Percentiles rank a stretch among this genome's conserved stretches.
phyloP scores from a whole-genome alignment of 108 stramenopile genomes.

The Mayamaea pseudoterrestris region DNA sequence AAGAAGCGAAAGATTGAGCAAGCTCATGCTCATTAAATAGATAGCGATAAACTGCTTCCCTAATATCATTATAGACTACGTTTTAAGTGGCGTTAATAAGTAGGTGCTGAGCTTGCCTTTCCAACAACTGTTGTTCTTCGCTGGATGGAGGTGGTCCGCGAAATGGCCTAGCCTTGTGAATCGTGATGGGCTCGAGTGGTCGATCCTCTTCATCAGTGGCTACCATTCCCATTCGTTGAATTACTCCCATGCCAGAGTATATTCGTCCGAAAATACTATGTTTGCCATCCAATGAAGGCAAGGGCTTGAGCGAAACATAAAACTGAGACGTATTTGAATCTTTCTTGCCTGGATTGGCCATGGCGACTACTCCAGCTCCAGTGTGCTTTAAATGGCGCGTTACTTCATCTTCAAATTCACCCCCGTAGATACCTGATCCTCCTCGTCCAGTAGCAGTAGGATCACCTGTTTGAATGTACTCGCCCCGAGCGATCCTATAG shows the following conservation, averaged over 20 bases:
- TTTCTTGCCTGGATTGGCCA: slow-evolving; percentile 94
- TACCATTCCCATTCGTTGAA: slow-evolving; percentile 89
- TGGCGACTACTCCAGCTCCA: slow-evolving; percentile 79
- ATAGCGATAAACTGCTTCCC: no score
- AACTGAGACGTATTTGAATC: slow-evolving; percentile 94
- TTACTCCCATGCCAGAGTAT: slow-evolving; percentile 73
- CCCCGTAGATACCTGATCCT: slow-evolving; percentile 79
- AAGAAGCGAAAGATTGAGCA: slow-evolving; percentile 14
- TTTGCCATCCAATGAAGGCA: slow-evolving; percentile 84
- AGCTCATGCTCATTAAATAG: no score
- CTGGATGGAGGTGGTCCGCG: slow-evolving; percentile 32
- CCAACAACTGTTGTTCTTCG: not conserved
- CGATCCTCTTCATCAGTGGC: slow-evolving; percentile 71
- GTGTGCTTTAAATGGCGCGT: slow-evolving; percentile 72
- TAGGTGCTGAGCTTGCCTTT: no score
- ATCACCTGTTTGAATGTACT: slow-evolving; percentile 97
- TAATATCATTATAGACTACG: no score
- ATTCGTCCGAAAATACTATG: slow-evolving; percentile 94
- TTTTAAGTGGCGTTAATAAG: no score
- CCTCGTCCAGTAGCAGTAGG: slow-evolving; percentile 88
- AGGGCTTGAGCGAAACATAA: slow-evolving; percentile 83
- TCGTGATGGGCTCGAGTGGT: slow-evolving; percentile 21
- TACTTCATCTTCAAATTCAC: slow-evolving; percentile 90
- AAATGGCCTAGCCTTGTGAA: slow-evolving; percentile 38
- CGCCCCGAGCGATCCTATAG: slow-evolving; percentile 90